These are phyloP conservation scores for Stagonosporopsis tanaceti DNA, from an alignment of 2,329 filamentous ascomycete species.

Conservation along the genomic window DNA sequence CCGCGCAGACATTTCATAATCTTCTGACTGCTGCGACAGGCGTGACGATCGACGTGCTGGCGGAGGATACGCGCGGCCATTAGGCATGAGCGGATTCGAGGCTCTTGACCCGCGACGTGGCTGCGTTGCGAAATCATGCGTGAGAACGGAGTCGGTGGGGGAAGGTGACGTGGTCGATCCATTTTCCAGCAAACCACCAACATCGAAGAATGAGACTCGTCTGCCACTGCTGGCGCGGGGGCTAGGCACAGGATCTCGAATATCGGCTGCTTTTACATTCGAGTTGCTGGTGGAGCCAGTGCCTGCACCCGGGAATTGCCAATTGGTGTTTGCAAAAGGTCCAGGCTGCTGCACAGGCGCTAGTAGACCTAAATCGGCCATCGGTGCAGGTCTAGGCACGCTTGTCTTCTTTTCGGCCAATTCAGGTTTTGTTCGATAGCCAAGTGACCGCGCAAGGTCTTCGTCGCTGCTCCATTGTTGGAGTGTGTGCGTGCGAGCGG, in stretches of 20 bases:
- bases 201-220: conserved; percentile 82
- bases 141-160: conserved; percentile 47
- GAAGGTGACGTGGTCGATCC: conserved; percentile 46
- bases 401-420: conserved; percentile 54
- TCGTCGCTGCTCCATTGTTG: conserved; percentile 89
- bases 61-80: conserved; percentile 35
- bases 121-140: conserved; percentile 54
- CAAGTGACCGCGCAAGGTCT: conserved; percentile 82
- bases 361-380: conserved; percentile 40
- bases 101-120: conserved; percentile 43
- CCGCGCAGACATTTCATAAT: conserved; percentile 39
- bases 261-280: conserved; percentile 30
- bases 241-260: conserved; percentile 49
- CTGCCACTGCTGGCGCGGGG: conserved; percentile 54
- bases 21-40: conserved; percentile 46
- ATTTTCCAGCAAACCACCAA: conserved; percentile 75
- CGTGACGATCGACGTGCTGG: conserved; percentile 42
- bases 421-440: conserved; percentile 69
- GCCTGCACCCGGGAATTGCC: conserved; percentile 44
- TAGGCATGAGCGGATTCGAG: conserved; percentile 35
- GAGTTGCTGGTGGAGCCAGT: conserved; percentile 31
- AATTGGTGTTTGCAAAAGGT: conserved; percentile 42
- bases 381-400: conserved; percentile 51
- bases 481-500: conserved; percentile 68
- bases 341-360: conserved; percentile 29